phyloP scores from a whole-genome alignment of 2,329 filamentous ascomycete species.

The Aspergillus pseudoglaucus region DNA sequence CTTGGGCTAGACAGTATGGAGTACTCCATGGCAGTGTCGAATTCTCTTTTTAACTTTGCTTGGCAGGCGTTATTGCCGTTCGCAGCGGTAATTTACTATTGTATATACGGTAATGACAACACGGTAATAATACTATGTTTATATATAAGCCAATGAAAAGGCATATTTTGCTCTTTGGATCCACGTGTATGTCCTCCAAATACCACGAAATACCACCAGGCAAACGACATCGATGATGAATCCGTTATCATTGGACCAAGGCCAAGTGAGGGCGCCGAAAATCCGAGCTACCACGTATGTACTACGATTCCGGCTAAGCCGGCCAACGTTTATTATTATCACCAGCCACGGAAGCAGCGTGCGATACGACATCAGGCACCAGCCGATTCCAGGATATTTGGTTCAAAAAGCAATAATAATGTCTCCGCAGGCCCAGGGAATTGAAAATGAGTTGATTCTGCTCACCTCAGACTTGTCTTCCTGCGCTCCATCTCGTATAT shows the following conservation, averaged over 20 bases:
- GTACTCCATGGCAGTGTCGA: too few species aligned
- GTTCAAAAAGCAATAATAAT: not conserved
- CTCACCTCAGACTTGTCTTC: not conserved
- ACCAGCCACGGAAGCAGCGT: not conserved
- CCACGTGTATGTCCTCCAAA: too few species aligned
- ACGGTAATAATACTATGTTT: too few species aligned
- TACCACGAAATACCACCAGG: too few species aligned
- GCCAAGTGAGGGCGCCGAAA: not conserved
- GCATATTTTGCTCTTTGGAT: too few species aligned
- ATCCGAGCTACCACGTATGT: not conserved
- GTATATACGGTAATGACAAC: too few species aligned
- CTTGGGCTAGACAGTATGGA: too few species aligned
- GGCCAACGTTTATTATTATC: not conserved
- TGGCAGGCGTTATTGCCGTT: too few species aligned
- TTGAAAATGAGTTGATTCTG: not conserved
- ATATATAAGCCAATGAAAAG: too few species aligned
- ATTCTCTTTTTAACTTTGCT: too few species aligned
- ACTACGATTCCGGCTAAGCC: not conserved
- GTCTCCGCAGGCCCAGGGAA: not conserved
- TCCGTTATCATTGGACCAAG: constrained; percentile 36
- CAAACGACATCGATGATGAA: not conserved
- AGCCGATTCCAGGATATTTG: not conserved
- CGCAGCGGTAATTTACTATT: too few species aligned
- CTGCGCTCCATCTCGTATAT: too few species aligned
- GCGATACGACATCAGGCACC: not conserved